Conservation (phyloP, 108 stramenopile species). For the Phaeodactylum tricornutum region DNA sequence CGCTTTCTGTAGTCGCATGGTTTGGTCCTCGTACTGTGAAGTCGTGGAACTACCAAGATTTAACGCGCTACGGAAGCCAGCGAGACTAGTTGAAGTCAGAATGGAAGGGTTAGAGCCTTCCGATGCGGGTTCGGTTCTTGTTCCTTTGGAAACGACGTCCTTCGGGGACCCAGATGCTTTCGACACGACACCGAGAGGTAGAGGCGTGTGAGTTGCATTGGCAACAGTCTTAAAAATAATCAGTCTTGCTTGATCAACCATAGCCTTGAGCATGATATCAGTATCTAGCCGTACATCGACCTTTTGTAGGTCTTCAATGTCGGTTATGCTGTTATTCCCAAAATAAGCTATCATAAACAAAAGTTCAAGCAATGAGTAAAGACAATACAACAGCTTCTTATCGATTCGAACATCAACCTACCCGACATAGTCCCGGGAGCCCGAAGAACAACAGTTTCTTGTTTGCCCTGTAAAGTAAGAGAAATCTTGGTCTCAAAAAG, state of each 20-base stretch:
- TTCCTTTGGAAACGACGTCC: background rate
- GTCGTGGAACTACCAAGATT: conserved; percentile 6
- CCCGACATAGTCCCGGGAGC: conserved; percentile 55
- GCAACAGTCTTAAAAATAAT: conserved; percentile 56
- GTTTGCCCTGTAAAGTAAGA: conserved; percentile 23
- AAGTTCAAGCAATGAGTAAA: background rate
- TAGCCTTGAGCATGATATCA: conserved; percentile 28
- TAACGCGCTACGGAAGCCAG: conserved; percentile 25
- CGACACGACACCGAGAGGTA: background rate
- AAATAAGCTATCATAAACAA: conserved; percentile 3
- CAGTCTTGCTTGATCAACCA: conserved; percentile 53
- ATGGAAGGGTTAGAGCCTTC: background rate
- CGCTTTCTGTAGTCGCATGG: conserved; percentile 15
- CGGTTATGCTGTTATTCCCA: conserved; percentile 12
- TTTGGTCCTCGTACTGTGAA: background rate
- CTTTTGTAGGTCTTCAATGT: conserved; percentile 13
- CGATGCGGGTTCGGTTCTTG: background rate
- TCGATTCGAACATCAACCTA: conserved; percentile 13
- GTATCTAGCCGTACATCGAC: conserved; percentile 38
- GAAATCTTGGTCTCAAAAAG: conserved; percentile 31
- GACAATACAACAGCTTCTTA: background rate
- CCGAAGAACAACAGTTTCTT: conserved; percentile 25
- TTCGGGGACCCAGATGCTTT: background rate
- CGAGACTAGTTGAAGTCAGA: background rate
- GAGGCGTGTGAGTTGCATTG: conserved; percentile 25